phyloP scores from a whole-genome alignment of 2,329 filamentous ascomycete species.

The Achaetomium macrosporum region DNA sequence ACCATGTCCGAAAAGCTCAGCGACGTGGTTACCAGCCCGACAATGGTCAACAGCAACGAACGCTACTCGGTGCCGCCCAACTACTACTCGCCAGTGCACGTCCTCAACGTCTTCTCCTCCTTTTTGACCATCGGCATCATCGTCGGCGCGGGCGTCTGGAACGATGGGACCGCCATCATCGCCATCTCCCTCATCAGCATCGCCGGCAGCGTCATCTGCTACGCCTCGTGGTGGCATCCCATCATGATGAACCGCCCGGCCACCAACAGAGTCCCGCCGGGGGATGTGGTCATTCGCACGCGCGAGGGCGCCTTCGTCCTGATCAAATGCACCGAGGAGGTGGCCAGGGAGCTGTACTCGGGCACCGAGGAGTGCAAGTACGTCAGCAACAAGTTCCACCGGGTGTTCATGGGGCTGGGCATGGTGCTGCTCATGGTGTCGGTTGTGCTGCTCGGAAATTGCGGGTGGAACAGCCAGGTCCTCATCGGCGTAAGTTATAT shows the following conservation, averaged over 20 bases:
- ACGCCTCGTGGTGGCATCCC: constrained; percentile 53
- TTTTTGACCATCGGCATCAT: constrained; percentile 45
- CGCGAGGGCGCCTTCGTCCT: constrained; percentile 55
- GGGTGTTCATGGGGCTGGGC: constrained; percentile 49
- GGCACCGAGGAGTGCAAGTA: constrained; percentile 56
- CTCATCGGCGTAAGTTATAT: constrained; percentile 54
- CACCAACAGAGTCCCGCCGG: constrained; percentile 43
- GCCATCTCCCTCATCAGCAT: constrained; percentile 48
- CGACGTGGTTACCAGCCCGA: constrained; percentile 40
- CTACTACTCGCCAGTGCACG: constrained; percentile 46
- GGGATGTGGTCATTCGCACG: constrained; percentile 57
- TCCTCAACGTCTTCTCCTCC: constrained; percentile 47
- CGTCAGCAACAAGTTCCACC: constrained; percentile 42
- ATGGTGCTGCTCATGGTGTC: constrained; percentile 57
- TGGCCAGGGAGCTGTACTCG: constrained; percentile 57
- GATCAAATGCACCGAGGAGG: constrained; percentile 51
- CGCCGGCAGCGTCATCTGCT: constrained; percentile 49
- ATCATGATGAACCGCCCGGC: constrained; percentile 47
- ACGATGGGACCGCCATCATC: constrained; percentile 47
- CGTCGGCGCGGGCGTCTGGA: constrained; percentile 34
- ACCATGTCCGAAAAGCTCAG: constrained; percentile 38
- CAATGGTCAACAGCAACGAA: constrained; percentile 33
- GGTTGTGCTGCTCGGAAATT: constrained; percentile 57
- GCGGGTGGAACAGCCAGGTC: constrained; percentile 54
- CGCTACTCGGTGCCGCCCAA: constrained; percentile 44